These are phyloP conservation scores for Trichoderma polysporum DNA, from an alignment of 2,329 filamentous ascomycete genomes.

Conservation along the genomic window DNA sequence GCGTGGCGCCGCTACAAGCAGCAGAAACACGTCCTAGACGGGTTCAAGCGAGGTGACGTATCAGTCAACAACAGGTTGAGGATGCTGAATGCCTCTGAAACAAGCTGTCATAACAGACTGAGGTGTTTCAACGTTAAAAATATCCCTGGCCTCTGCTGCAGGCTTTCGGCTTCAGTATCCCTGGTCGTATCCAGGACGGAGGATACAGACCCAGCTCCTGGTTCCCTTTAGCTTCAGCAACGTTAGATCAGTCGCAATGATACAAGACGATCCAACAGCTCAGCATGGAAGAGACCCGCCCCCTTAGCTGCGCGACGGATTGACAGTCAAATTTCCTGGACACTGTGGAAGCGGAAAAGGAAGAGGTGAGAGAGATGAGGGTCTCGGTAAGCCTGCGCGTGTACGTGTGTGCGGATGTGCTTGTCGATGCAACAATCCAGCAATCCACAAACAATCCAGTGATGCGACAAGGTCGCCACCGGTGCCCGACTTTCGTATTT, in stretches of 20 bases:
- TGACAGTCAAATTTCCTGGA: not conserved
- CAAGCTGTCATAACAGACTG: not conserved
- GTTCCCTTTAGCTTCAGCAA: not conserved
- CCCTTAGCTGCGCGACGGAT: not conserved
- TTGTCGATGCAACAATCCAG: constrained; percentile 4
- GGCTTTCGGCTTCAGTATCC: not conserved
- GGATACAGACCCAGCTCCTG: not conserved
- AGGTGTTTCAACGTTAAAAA: not conserved
- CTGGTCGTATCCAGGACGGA: not conserved
- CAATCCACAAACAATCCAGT: not conserved
- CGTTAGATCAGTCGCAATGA: not conserved
- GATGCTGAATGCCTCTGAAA: not conserved
- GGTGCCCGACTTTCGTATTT: not conserved
- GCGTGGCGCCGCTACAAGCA: not conserved
- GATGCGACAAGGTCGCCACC: not conserved
- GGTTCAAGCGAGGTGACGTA: constrained; percentile 5
- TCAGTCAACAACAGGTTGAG: not conserved
- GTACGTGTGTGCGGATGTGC: not conserved
- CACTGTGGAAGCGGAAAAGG: not conserved
- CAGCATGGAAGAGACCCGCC: not conserved
- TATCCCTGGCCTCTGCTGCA: not conserved
- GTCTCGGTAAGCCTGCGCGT: not conserved
- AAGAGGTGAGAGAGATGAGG: not conserved
- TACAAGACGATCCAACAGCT: not conserved
- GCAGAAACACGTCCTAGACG: not conserved